Conservation (phyloP, 2,329 filamentous ascomycete species). For the Periconia macrospinosa region DNA sequence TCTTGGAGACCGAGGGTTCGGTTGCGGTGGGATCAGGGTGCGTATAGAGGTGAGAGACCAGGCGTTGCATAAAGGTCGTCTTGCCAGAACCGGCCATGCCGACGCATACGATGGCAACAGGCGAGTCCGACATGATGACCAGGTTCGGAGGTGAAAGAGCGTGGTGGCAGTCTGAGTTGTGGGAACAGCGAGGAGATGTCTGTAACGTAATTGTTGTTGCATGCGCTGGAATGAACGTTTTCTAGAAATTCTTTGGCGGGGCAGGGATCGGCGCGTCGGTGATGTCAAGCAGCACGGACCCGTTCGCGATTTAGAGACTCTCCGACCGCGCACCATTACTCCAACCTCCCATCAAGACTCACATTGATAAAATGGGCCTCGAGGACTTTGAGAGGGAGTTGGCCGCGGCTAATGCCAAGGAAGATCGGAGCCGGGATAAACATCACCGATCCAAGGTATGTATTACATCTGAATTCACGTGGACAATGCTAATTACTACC, state of each 20-base stretch:
- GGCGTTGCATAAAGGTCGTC: slow-evolving; percentile 99
- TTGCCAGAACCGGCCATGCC: slow-evolving; percentile 99
- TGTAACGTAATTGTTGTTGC: neutral
- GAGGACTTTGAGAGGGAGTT: slow-evolving; percentile 80
- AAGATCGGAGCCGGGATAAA: slow-evolving; percentile 49
- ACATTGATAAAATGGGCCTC: slow-evolving; percentile 56
- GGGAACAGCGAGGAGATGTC: neutral
- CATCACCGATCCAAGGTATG: slow-evolving; percentile 31
- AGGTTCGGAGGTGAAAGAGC: neutral
- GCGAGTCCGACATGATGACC: slow-evolving; percentile 50
- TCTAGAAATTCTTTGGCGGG: slow-evolving; percentile 39
- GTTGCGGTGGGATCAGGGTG: slow-evolving; percentile 58
- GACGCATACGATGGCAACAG: slow-evolving; percentile 85
- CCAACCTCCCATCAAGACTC: slow-evolving; percentile 50
- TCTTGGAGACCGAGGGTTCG: slow-evolving; percentile 33
- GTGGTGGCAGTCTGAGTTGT: slow-evolving; percentile 4
- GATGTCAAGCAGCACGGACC: slow-evolving; percentile 30
- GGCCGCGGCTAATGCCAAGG: slow-evolving; percentile 64
- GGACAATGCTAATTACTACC: neutral
- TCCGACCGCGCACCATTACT: slow-evolving; percentile 6
- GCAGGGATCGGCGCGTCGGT: slow-evolving; percentile 19
- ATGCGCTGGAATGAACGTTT: slow-evolving; percentile 1
- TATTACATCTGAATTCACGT: neutral
- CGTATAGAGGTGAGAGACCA: slow-evolving; percentile 88
- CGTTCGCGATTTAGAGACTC: slow-evolving; percentile 1